These are phyloP conservation scores for Candida vaughaniae DNA, from an alignment of 805 yeast species.

Conservation along the genomic window DNA sequence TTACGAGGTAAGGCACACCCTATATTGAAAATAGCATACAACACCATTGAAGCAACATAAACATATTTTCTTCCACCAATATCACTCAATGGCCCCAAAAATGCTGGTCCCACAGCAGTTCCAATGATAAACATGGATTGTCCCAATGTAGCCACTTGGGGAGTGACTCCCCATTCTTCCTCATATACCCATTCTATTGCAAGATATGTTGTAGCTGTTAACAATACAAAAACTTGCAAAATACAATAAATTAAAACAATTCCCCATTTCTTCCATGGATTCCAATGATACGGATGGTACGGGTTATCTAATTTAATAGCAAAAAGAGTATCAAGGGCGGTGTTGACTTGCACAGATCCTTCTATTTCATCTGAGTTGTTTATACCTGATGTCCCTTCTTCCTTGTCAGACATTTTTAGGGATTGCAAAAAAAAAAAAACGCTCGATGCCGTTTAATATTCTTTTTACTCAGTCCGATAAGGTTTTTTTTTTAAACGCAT, in stretches of 20 bases:
- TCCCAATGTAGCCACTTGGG: not conserved
- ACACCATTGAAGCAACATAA: not conserved
- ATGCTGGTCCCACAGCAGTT: not conserved
- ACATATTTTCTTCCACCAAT: not conserved
- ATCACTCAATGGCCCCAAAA: not conserved
- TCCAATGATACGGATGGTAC: not conserved
- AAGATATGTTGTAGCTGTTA: not conserved
- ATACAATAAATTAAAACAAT: not conserved
- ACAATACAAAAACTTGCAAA: not conserved
- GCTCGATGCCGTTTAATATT: no score
- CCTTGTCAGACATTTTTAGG: not conserved
- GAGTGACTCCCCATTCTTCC: not conserved
- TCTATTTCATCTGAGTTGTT: not conserved
- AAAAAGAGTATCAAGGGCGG: not conserved
- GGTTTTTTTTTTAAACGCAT: no score
- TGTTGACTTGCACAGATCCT: not conserved
- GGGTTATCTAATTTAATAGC: not conserved
- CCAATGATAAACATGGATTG: not conserved
- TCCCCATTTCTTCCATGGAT: not conserved
- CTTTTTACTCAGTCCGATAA: no score
- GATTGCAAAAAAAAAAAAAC: not conserved
- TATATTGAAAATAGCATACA: not conserved
- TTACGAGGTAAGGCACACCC: not conserved
- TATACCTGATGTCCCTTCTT: not conserved
- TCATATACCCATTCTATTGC: not conserved